phyloP scores from a whole-genome alignment of 441 rosid genomes.

The Euphorbia schlechtendalii region DNA sequence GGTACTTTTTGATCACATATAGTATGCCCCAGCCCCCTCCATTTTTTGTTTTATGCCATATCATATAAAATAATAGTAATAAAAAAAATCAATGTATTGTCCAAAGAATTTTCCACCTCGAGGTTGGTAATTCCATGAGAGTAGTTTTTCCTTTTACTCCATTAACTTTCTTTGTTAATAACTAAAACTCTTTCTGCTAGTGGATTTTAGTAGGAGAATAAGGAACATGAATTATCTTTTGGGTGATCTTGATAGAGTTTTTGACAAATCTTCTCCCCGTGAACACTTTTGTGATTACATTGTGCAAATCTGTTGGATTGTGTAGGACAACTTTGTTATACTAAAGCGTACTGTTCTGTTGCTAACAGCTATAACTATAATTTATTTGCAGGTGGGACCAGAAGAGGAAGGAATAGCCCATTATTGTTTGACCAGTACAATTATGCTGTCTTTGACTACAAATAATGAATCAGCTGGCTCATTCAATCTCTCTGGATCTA shows the following conservation, averaged over 20 bases:
- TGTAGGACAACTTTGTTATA: not conserved
- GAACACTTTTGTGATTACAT: no score
- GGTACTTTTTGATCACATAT: slow-evolving; percentile 36
- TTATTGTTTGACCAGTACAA: slow-evolving; percentile 90
- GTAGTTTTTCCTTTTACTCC: not conserved
- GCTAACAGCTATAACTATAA: slow-evolving; percentile 13
- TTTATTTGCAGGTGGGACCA: slow-evolving; percentile 60
- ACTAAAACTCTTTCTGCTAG: no score
- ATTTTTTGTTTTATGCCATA: no score
- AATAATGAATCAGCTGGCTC: slow-evolving; percentile 70
- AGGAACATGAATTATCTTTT: no score
- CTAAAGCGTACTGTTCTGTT: not conserved
- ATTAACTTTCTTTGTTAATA: not conserved
- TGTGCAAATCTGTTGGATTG: not conserved
- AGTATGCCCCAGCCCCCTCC: no score
- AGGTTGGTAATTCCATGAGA: no score
- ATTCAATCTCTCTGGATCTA: slow-evolving; percentile 86
- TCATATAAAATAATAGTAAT: no score
- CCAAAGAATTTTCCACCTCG: no score
- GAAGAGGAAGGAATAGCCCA: slow-evolving; percentile 73
- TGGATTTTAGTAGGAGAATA: no score
- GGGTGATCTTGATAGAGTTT: no score
- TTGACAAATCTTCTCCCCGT: no score
- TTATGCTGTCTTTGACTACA: slow-evolving; percentile 88
- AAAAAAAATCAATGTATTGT: no score